Conservation (phyloP, 805 yeast species). For the Hanseniaspora occidentalis region DNA sequence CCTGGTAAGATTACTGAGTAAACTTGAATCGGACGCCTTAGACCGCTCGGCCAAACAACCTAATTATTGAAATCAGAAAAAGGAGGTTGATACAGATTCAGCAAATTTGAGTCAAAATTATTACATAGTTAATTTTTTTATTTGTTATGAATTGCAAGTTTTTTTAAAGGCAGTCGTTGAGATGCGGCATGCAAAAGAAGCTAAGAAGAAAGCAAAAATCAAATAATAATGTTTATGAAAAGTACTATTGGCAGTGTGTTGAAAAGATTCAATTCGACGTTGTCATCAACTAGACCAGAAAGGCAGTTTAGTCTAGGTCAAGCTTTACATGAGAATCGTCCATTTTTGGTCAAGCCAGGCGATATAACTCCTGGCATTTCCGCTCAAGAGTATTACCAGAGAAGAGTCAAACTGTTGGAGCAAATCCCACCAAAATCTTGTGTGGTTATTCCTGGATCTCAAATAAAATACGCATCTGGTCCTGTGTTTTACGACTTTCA, state of each 20-base stretch:
- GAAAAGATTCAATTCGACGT: neutral
- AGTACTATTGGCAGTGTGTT: no score
- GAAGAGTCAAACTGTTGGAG: constrained; percentile 50
- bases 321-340: constrained; percentile 77
- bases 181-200: no score
- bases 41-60: constrained; percentile 8
- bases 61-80: no score
- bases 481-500: constrained; percentile 86
- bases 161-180: no score
- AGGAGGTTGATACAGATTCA: no score
- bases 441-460: constrained; percentile 64
- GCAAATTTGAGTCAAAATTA: no score
- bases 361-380: constrained; percentile 81
- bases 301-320: constrained; percentile 52
- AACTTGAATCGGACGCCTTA: constrained; percentile 7
- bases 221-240: no score
- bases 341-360: constrained; percentile 60
- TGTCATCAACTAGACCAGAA: constrained; percentile 3
- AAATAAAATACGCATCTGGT: constrained; percentile 72
- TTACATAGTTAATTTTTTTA: no score
- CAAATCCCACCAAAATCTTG: constrained; percentile 49
- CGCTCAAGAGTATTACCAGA: constrained; percentile 65
- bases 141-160: no score
- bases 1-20: constrained; percentile 2
- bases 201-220: no score